phyloP scores from a whole-genome alignment of 768 basidiomycete genomes.

The Pleurotus cornucopiae region DNA sequence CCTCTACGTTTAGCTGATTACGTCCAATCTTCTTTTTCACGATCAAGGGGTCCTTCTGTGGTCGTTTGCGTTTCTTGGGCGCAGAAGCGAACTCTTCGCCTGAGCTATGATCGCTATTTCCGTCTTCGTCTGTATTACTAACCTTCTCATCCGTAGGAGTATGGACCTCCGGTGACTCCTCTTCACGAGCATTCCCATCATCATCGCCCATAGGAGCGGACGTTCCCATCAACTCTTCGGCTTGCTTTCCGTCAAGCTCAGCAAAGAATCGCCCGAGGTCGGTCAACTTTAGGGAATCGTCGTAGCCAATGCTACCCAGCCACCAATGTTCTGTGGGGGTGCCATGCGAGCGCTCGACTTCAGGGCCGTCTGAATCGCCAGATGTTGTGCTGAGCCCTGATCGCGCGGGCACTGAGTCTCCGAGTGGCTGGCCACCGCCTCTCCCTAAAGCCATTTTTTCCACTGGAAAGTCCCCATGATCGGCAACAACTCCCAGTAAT shows the following conservation, averaged over 20 bases:
- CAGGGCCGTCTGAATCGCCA: slow-evolving; percentile 12
- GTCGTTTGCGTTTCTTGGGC: slow-evolving; percentile 52
- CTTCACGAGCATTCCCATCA: slow-evolving; percentile 39
- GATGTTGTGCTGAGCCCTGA: slow-evolving; percentile 2
- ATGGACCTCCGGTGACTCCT: slow-evolving; percentile 27
- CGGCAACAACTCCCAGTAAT: slow-evolving; percentile 83
- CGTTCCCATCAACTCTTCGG: not conserved
- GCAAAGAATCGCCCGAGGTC: slow-evolving; percentile 73
- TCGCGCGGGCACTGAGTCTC: slow-evolving; percentile 11
- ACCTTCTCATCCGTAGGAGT: slow-evolving; percentile 20
- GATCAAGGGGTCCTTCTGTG: slow-evolving; percentile 45
- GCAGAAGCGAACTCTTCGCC: slow-evolving; percentile 22
- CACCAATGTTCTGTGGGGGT: slow-evolving; percentile 45
- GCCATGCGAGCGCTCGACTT: slow-evolving; percentile 6
- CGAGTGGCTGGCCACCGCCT: slow-evolving; percentile 27
- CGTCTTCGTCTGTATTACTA: slow-evolving; percentile 8
- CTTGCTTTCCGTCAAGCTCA: not conserved
- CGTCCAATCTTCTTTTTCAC: slow-evolving; percentile 54
- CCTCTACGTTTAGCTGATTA: slow-evolving; percentile 50
- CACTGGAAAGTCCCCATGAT: slow-evolving; percentile 90
- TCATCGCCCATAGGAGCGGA: slow-evolving; percentile 22
- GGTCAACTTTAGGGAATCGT: slow-evolving; percentile 80
- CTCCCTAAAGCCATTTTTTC: slow-evolving; percentile 73
- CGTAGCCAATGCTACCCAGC: slow-evolving; percentile 92
- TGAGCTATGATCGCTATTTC: slow-evolving; percentile 13